Base-by-base conservation (phyloP, 257 asterid genomes). In the Orobanche coerulescens region DNA sequence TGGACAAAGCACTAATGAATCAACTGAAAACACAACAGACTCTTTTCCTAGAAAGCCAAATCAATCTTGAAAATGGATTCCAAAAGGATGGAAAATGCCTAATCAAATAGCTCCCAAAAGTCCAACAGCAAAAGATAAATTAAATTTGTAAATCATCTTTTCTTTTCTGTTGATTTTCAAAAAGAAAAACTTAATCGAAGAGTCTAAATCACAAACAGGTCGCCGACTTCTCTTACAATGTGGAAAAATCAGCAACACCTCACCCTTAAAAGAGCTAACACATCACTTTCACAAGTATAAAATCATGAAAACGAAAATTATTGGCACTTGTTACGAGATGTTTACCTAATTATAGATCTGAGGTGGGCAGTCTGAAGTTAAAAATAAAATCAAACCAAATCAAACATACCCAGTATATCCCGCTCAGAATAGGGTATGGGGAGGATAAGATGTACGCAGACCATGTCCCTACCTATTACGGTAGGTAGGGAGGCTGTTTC, bases 301-400 rank as follows among this genome's bases (percentile, higher is more conserved):
- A 36, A 34, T 34, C 68, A 71, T 33, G 67, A 59, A 64, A 53
- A 37, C 9, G 72, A 69, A 46, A 53, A 33, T 46, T 18, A 68
- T 4, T 16, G 49, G 28, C 59, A 73, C 59, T 13, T n/a, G 56
- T 50, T 60, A 31, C 50, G 54, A 68, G 66, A 47, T 58, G 75
- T 42, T 55, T 71, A 82, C 90, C 97, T 76, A 82, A 81, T 72
- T 75, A 62, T 77, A 85, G 94, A 83, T 84, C 94, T 84, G 79
- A 71, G 85, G 82, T 79, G 71, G 64, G 76, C 72, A 74, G 79
- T 86, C 82, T 75, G 65, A 74, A 79, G 72, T 73, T 74, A 70
- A 77, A 87, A 88, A 61, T 51, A 63, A 53, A 66, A 31, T n/a
- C n/a, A n/a, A n/a, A n/a, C n/a, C n/a, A n/a, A n/a, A n/a, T n/a